Percentiles rank a stretch among this genome's conserved stretches.
Evolutionary conservation across 192 early-diverging fungal genomes (phyloP).

Genomic region (Haplosporangium gracile): DNA sequence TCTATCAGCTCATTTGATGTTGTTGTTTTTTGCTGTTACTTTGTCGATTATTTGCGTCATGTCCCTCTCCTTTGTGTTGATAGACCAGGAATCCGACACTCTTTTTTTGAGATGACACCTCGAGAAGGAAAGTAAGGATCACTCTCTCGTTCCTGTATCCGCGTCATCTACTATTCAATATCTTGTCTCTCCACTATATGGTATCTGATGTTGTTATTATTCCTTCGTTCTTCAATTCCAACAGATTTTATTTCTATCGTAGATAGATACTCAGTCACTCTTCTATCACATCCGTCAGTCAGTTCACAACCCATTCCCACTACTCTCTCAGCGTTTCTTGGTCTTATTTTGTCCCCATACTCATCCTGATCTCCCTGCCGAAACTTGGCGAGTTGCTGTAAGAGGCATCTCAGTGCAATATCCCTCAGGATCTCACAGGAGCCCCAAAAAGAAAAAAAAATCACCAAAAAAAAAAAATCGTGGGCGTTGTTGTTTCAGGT

Average conservation of each 20-base stretch:
- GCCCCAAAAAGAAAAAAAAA: not conserved
- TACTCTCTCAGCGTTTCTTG: not conserved
- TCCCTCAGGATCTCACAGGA: not conserved
- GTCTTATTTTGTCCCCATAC: not conserved
- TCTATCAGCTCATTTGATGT: not conserved
- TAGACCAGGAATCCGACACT: not conserved
- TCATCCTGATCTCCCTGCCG: not conserved
- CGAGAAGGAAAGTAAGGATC: conserved; percentile 7
- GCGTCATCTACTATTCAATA: not conserved
- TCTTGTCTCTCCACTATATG: not conserved
- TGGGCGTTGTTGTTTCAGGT: not conserved
- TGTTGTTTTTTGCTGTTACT: not conserved
- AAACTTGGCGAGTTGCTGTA: not conserved
- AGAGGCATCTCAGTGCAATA: not conserved
- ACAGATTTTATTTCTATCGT: not conserved
- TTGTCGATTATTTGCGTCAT: not conserved
- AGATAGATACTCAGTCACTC: not conserved
- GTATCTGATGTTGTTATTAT: not conserved
- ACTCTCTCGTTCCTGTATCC: not conserved
- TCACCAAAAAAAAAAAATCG: not conserved
- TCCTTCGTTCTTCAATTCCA: not conserved
- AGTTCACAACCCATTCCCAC: not conserved
- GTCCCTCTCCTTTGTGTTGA: conserved; percentile 8
- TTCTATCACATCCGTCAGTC: not conserved
- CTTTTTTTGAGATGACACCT: not conserved